A percentile compares a stretch with the other conserved stretches of the same genome.
Conservation (phyloP, 345 rosid species). For the Lagerstroemia speciosa region DNA sequence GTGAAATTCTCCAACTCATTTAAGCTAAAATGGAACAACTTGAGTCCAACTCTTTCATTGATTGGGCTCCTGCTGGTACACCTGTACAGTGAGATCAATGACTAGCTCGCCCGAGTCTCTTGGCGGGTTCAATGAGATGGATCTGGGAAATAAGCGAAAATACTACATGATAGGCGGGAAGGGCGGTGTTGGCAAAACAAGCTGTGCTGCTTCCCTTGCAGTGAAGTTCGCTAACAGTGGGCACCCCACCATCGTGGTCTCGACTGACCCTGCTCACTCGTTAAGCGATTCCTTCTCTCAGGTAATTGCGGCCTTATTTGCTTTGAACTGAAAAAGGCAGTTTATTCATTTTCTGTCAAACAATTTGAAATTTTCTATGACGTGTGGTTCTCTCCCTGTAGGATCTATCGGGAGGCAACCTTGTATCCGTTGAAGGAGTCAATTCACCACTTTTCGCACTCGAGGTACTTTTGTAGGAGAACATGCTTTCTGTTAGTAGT, state of each 20-base stretch:
- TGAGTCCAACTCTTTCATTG: neutral
- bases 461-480: conserved; percentile 37
- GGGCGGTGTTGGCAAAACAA: conserved; percentile 87
- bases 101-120: conserved; percentile 29
- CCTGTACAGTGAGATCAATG: neutral
- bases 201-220: conserved; percentile 84
- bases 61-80: neutral
- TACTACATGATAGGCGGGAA: conserved; percentile 70
- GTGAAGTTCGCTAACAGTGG: conserved; percentile 73
- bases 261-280: conserved; percentile 85
- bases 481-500: neutral
- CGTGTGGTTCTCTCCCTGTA: conserved; percentile 11
- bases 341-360: neutral
- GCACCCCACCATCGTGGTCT: conserved; percentile 72
- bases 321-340: neutral
- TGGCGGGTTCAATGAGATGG: conserved; percentile 51
- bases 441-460: conserved; percentile 66
- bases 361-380: neutral
- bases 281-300: conserved; percentile 71
- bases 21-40: neutral
- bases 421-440: conserved; percentile 59
- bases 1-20: neutral
- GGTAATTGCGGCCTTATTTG: conserved; percentile 20
- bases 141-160: conserved; percentile 31
- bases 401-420: conserved; percentile 68